A percentile compares a stretch with the other conserved stretches of the same genome.
phyloP scores from a whole-genome alignment of 163 green algal genomes.

The Chlamydomonas reinhardtii region DNA sequence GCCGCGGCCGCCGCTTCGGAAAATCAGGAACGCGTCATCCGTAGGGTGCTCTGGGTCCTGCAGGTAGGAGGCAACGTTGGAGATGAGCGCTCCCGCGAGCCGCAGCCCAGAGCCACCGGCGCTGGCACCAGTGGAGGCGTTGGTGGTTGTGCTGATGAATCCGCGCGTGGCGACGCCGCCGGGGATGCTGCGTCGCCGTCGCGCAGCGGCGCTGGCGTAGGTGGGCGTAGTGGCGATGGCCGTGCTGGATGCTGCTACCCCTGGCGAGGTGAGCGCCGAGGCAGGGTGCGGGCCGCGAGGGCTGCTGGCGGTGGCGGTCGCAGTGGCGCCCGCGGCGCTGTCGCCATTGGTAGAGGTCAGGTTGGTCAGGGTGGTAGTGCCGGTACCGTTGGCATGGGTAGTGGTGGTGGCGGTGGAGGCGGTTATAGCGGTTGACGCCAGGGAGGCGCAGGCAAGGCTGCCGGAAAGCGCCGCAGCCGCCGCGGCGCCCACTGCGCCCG shows the following conservation, averaged over 20 bases:
- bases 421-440: no score
- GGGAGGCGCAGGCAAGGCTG: no score
- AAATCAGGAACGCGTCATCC: background rate
- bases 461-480: no score
- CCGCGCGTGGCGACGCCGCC: no score
- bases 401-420: background rate
- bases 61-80: conserved; percentile 7
- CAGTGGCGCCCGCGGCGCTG: background rate
- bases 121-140: background rate
- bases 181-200: background rate
- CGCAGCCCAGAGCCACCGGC: background rate
- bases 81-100: background rate
- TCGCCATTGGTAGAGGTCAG: no score
- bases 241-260: background rate
- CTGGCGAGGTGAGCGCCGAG: no score
- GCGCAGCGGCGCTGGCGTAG: background rate
- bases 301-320: background rate
- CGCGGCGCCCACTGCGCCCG: no score
- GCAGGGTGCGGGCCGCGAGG: no score
- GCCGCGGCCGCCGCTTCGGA: background rate
- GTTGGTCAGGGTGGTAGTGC: background rate
- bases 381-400: no score
- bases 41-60: conserved; percentile 1
- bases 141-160: no score
- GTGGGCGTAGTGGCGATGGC: background rate